Percentiles rank a stretch among this genome's conserved stretches.
Conservation (phyloP, 1,284 basidiomycete species). For the Malassezia slooffiae region DNA sequence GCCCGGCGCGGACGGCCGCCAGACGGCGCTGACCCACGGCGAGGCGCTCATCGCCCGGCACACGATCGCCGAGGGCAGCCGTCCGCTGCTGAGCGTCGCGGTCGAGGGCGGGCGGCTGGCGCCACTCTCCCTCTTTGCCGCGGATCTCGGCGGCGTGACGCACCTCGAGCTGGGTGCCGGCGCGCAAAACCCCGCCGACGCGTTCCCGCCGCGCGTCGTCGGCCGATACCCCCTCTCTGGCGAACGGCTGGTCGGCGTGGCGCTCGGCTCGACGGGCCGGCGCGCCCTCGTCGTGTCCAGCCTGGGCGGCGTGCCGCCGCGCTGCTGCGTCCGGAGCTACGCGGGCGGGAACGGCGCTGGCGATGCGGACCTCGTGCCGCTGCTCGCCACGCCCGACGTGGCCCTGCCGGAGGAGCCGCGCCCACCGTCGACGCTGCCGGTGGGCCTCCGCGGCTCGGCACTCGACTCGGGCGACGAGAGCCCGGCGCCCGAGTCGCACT, state of each 20-base stretch:
- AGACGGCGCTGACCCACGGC: neutral
- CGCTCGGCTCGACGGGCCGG: slow-evolving; percentile 8
- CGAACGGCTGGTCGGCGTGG: slow-evolving; percentile 13
- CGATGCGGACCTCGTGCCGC: neutral
- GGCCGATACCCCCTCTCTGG: neutral
- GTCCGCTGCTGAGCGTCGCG: slow-evolving; percentile 14
- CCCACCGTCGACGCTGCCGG: neutral
- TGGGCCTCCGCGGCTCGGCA: neutral
- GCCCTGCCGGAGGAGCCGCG: neutral
- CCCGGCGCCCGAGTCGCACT: neutral
- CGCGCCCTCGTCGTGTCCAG: slow-evolving; percentile 10
- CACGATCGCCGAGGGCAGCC: slow-evolving; percentile 5
- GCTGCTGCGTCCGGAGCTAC: slow-evolving; percentile 8
- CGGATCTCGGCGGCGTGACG: slow-evolving; percentile 10
- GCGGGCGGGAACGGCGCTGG: neutral
- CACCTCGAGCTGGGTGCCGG: slow-evolving; percentile 3
- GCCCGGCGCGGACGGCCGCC: neutral
- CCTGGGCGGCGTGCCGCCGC: slow-evolving; percentile 14
- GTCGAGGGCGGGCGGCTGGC: neutral
- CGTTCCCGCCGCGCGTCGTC: slow-evolving; percentile 1
- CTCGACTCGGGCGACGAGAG: no score
- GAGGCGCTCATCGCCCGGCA: neutral
- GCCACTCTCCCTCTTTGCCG: slow-evolving; percentile 5
- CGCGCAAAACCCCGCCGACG: neutral
- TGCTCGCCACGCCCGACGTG: slow-evolving; percentile 13